These are phyloP conservation scores for Trichosanthes cucumerina DNA, from an alignment of 306 rosid genomes.

Conservation along the genomic window DNA sequence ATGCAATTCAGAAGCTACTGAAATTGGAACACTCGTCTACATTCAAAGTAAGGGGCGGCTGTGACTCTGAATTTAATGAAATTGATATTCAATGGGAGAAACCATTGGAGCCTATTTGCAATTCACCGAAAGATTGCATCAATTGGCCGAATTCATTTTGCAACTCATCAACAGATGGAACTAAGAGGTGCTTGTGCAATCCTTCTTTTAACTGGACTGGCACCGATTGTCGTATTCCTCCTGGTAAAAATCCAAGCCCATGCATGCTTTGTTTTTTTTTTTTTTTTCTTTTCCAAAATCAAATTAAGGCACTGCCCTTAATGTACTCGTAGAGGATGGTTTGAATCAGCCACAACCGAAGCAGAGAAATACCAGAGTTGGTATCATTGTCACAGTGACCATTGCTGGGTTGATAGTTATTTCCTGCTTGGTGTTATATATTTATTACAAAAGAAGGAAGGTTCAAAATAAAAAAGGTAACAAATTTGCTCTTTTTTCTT, in stretches of 20 bases:
- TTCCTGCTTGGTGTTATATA: background rate
- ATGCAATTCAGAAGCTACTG: background rate
- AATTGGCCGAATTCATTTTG: slow-evolving; percentile 35
- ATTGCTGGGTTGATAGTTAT: background rate
- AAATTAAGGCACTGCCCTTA: background rate
- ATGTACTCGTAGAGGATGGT: background rate
- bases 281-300: background rate
- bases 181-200: slow-evolving; percentile 23
- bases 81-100: slow-evolving; percentile 18
- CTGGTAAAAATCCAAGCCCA: background rate
- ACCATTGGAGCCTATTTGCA: slow-evolving; percentile 24
- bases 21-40: background rate
- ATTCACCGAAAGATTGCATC: background rate
- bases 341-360: background rate
- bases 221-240: slow-evolving; percentile 14
- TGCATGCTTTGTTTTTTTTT: background rate
- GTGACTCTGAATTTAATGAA: background rate
- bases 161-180: background rate
- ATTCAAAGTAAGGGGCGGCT: background rate
- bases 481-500: background rate
- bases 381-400: background rate
- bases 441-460: slow-evolving; percentile 2
- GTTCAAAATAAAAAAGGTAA: slow-evolving; percentile 4
- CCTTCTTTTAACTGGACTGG: slow-evolving; percentile 16
- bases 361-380: background rate